These are phyloP conservation scores for Trichosporon sp. DNA, from an alignment of 1,284 basidiomycete species.

Conservation along the genomic window DNA sequence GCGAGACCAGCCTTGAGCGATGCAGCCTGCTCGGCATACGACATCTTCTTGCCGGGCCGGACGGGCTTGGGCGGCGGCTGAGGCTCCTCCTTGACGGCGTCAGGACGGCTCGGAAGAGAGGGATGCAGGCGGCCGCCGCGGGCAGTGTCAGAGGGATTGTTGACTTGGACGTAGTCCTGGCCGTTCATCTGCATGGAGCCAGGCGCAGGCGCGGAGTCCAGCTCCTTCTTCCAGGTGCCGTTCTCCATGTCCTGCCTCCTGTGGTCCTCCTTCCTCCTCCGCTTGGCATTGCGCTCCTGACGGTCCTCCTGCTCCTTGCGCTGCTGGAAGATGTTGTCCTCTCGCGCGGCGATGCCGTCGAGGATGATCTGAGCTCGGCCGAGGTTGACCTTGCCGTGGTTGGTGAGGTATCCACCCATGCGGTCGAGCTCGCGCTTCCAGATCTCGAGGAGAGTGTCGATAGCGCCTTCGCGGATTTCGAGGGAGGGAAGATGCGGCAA, in stretches of 20 bases:
- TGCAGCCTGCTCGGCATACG: constrained; percentile 22
- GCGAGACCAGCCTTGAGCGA: constrained; percentile 53
- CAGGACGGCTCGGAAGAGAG: constrained; percentile 58
- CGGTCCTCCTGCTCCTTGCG: constrained; percentile 92
- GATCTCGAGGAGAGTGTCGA: constrained; percentile 90
- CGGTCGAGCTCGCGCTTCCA: constrained; percentile 88
- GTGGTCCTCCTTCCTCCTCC: constrained; percentile 72
- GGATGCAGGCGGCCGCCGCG: constrained; percentile 47
- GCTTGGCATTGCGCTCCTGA: constrained; percentile 81
- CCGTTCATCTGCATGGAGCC: constrained; percentile 47
- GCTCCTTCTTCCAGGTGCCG: background rate
- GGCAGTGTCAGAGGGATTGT: constrained; percentile 26
- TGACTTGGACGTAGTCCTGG: constrained; percentile 45
- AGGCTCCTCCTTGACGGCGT: constrained; percentile 55
- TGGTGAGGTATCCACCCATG: constrained; percentile 96
- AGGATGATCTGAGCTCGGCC: constrained; percentile 86
- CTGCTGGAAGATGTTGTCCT: constrained; percentile 92
- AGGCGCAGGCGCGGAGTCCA: background rate
- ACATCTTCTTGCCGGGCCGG: constrained; percentile 28
- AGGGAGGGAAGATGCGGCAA: constrained; percentile 94
- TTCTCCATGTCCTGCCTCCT: constrained; percentile 49
- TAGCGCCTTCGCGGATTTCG: constrained; percentile 98
- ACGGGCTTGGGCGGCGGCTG: background rate
- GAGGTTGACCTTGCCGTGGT: constrained; percentile 85
- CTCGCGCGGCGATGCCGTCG: constrained; percentile 82